phyloP scores from a whole-genome alignment of 2,329 filamentous ascomycete genomes.

The Aureobasidium namibiae region DNA sequence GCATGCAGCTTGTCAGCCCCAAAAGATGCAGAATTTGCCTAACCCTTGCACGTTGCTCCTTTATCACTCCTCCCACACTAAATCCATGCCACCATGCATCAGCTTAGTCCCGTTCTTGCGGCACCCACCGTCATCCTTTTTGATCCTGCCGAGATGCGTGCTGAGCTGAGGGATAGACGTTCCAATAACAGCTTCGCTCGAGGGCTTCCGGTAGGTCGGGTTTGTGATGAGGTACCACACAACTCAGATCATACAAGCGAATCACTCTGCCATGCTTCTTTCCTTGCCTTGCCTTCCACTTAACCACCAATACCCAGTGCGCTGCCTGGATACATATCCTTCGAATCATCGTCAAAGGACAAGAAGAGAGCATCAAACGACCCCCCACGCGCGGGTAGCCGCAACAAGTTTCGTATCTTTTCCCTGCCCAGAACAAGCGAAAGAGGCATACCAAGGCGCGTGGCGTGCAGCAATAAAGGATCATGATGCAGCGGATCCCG shows the following conservation, averaged over 20 bases:
- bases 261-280: too few species aligned
- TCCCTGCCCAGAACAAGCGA: not conserved
- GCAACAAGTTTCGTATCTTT: not conserved
- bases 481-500: not conserved
- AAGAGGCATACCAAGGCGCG: not conserved
- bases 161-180: not conserved
- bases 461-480: too few species aligned
- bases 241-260: not conserved
- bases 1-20: not conserved
- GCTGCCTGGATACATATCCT: not conserved
- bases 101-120: not conserved
- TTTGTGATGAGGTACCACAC: constrained; percentile 4
- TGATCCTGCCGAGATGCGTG: not conserved
- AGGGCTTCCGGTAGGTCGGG: constrained; percentile 2
- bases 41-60: constrained; percentile 7
- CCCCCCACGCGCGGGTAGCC: not conserved
- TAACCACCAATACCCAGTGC: not conserved
- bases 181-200: not conserved
- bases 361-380: not conserved
- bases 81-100: not conserved
- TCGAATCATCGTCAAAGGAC: not conserved
- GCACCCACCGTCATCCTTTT: constrained; percentile 8
- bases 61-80: not conserved
- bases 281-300: not conserved
- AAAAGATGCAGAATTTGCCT: not conserved